phyloP scores from a whole-genome alignment of 495 filamentous ascomycete species.

The Aspergillus conjunctus region DNA sequence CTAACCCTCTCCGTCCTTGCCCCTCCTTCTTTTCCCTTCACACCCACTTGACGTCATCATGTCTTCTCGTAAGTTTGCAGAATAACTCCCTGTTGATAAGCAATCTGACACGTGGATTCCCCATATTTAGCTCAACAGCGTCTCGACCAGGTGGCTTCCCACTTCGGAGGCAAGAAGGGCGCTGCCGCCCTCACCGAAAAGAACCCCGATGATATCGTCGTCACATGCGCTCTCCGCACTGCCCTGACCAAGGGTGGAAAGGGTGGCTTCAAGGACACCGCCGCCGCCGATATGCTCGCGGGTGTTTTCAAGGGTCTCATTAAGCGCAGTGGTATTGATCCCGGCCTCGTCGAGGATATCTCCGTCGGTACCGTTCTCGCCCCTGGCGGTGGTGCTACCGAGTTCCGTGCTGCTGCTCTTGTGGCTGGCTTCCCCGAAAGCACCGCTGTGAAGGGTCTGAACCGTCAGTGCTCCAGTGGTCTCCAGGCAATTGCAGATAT shows the following conservation, averaged over 20 bases:
- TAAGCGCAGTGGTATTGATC: slow-evolving; percentile 82
- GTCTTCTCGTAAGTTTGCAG: slow-evolving; percentile 41
- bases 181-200: slow-evolving; percentile 59
- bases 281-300: slow-evolving; percentile 80
- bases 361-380: slow-evolving; percentile 89
- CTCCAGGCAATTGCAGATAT: slow-evolving; percentile 90
- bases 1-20: not conserved
- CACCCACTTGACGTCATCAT: slow-evolving; percentile 42
- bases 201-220: slow-evolving; percentile 77
- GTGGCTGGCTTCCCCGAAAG: slow-evolving; percentile 88
- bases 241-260: slow-evolving; percentile 90
- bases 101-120: not conserved
- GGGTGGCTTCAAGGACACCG: slow-evolving; percentile 93
- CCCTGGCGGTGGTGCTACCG: slow-evolving; percentile 92
- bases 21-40: slow-evolving; percentile 8
- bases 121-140: slow-evolving; percentile 56
- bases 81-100: not conserved
- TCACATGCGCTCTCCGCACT: slow-evolving; percentile 90
- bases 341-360: slow-evolving; percentile 83
- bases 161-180: slow-evolving; percentile 55
- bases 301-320: slow-evolving; percentile 81
- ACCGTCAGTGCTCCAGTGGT: slow-evolving; percentile 89
- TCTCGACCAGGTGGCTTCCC: slow-evolving; percentile 63
- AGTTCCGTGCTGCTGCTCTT: slow-evolving; percentile 90
- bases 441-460: slow-evolving; percentile 79